Evolutionary conservation across 352 stramenopile species (phyloP), one percentile per base, ranked within the genome.

Genomic region (Globisporangium rhizosaccharum): DNA sequence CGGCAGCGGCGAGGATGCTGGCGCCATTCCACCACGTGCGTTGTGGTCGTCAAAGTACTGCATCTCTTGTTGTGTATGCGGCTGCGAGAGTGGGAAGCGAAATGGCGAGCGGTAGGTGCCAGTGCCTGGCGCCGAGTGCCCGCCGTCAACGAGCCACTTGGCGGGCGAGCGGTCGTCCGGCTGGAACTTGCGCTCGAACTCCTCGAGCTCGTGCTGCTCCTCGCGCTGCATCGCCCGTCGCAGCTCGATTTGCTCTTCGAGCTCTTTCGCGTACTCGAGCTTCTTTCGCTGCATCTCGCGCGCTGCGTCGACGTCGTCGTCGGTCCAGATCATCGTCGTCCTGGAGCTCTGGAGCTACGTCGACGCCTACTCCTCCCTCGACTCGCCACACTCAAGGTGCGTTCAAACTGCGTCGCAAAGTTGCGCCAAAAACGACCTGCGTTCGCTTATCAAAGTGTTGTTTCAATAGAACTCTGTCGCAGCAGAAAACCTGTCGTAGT

Each of bases 111-210:
- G 55, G 53, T 70, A 46, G 41, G 12, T 66, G 58, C 33, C 14
- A 25, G 25, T 57, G 49, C 49, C 33, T 9, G 61, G 37, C 10
- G 39, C 28, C 47, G 71, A 60, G 37, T 74, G 67, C 30, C 82
- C 80, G 55, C 77, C 78, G 50, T 92, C 75, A 28, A 80, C 72
- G 53, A 88, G 73, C 82, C 82, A 92, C 56, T 87, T 88, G 47
- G 78, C 67, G 33, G 82, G 82, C 26, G 82, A 90, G 36, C 59
- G 65, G 44, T 83, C 75, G 56, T 70, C 70, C 10, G 61, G 78
- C 39, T 67, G 62, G 25, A 88, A 70, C 51, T 74, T 75, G 30
- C 72, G 78, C 65, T 90, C 76, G 36, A 86, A 68, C 57, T 82
- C 71, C 49, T 84, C 75, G 18, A 63, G 59, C 64, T 85, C 73